These are phyloP conservation scores for Vaccinium vitisidaea DNA, from an alignment of 148 eudicot genomes.

Conservation along the genomic window DNA sequence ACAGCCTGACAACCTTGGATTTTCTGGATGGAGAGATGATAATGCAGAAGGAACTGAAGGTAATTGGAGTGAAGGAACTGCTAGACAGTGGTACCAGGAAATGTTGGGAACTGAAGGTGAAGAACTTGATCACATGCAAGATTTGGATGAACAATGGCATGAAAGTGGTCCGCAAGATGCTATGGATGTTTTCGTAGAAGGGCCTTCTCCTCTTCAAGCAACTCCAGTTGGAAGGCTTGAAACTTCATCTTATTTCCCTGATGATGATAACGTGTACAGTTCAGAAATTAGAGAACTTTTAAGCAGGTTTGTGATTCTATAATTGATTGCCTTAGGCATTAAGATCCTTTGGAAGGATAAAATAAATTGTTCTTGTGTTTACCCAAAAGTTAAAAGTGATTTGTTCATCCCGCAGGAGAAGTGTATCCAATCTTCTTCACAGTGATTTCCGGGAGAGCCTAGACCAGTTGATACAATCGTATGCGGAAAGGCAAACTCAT, in stretches of 20 bases:
- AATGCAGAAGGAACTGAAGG: constrained; percentile 26
- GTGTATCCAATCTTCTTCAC: constrained; percentile 82
- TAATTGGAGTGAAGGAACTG: constrained; percentile 26
- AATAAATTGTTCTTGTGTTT: background rate
- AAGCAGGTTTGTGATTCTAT: constrained; percentile 55
- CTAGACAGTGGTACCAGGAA: constrained; percentile 33
- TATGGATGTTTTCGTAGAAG: constrained; percentile 41
- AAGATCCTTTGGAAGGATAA: background rate
- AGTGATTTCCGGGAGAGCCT: constrained; percentile 89
- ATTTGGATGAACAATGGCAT: constrained; percentile 44
- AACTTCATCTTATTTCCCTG: constrained; percentile 43
- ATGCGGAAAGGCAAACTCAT: constrained; percentile 73
- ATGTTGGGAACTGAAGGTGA: constrained; percentile 34
- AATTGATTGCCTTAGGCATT: background rate
- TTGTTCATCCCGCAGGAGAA: constrained; percentile 53
- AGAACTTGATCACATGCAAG: constrained; percentile 41
- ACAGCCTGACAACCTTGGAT: constrained; percentile 20
- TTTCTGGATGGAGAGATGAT: constrained; percentile 42
- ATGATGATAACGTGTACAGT: constrained; percentile 58
- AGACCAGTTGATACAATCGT: constrained; percentile 77
- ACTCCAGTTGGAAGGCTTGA: constrained; percentile 47
- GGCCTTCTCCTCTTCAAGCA: constrained; percentile 41
- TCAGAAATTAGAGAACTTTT: constrained; percentile 72
- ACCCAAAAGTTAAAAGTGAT: background rate
- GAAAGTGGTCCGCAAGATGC: constrained; percentile 47